Evolutionary conservation across 2,329 filamentous ascomycete genomes (phyloP), one percentile per base, ranked within the genome.

Genomic region (Pseudocercospora crystallina): DNA sequence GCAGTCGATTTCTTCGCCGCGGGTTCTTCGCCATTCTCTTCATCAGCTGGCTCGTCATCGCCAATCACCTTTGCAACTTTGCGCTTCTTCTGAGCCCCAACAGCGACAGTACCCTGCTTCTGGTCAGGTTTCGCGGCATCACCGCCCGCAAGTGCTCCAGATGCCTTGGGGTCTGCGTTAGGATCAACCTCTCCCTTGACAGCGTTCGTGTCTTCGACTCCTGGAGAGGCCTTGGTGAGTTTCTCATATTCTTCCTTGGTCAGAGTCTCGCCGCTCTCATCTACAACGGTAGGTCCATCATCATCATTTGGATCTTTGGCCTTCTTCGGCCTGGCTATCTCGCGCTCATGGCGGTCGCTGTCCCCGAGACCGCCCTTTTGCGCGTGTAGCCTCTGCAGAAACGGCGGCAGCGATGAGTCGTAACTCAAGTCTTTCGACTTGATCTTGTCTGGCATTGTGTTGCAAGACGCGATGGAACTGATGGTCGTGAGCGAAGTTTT

Each of bases 271-370:
- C 89, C 86, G 43, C 83, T 86, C 4, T 80, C 76, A 65, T 90
- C 87, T 59, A 92, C 81, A 3, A 94, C 82, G 0, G 89, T 77
- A 0, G 89, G 89, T 43, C 78, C 85, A 67, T 92, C 88, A 60
- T 92, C 88, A 10, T 86, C 86, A 53, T 90, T 83, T 35, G 85
- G 84, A 59, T 85, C 83, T 52, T 74, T 81, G 12, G 56, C 68
- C 62, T 62, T 80, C 60, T 71, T 75, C 40, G 74, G 75, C 43
- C 75, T 70, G 9, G 73, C 70, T 15, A 74, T 61, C 8, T 68
- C 69, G 4, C 68, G 67, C 54, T 75, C 76, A 64, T 75, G 75
- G 40, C 72, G 71, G 51, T 71, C 71, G 43, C 69, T 44, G 29
- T 74, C 69, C 43, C 70, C 81, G 32, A 56, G 53, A 26, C 70